A percentile compares a stretch with the other conserved stretches of the same genome.
Evolutionary conservation across 768 basidiomycete species (phyloP).

Genomic region (Boletus sp.): DNA sequence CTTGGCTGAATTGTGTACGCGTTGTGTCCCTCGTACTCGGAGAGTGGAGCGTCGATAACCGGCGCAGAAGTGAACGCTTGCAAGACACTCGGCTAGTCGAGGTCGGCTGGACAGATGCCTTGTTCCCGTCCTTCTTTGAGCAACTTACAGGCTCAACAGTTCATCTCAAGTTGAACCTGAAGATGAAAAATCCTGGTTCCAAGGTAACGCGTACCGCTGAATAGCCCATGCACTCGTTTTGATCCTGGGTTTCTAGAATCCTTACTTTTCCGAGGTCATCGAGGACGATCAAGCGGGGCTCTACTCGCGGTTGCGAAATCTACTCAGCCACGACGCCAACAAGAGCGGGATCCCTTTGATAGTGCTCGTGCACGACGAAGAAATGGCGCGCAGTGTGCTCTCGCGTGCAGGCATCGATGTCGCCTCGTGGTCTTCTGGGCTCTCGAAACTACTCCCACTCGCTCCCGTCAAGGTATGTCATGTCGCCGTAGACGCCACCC

Average conservation of each 20-base stretch:
- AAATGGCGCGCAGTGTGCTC: conserved; percentile 39
- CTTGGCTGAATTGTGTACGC: conserved; percentile 32
- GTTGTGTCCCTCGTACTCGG: conserved; percentile 38
- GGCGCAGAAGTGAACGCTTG: conserved; percentile 28
- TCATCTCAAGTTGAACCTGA: conserved; percentile 16
- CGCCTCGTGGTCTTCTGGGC: conserved; percentile 39
- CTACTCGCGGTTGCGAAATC: conserved; percentile 12
- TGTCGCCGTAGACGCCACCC: background rate
- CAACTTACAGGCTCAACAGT: conserved; percentile 10
- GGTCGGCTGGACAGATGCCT: conserved; percentile 42
- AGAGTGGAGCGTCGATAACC: conserved; percentile 34
- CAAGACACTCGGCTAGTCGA: conserved; percentile 34
- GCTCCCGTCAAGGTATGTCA: conserved; percentile 5
- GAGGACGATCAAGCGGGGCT: conserved; percentile 11
- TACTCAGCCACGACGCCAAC: conserved; percentile 20
- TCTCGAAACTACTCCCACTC: conserved; percentile 23
- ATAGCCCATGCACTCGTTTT: background rate
- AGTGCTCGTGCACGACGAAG: conserved; percentile 45
- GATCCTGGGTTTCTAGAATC: conserved; percentile 4
- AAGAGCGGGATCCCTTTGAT: conserved; percentile 35
- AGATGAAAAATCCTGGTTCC: conserved; percentile 9
- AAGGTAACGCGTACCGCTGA: conserved; percentile 13
- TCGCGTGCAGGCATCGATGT: conserved; percentile 40
- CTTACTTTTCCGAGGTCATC: conserved; percentile 18
- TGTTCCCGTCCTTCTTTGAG: conserved; percentile 25